Evolutionary conservation across 2,329 filamentous ascomycete species (phyloP), one percentile per base, ranked within the genome.

Genomic region (Aspergillus jensenii): DNA sequence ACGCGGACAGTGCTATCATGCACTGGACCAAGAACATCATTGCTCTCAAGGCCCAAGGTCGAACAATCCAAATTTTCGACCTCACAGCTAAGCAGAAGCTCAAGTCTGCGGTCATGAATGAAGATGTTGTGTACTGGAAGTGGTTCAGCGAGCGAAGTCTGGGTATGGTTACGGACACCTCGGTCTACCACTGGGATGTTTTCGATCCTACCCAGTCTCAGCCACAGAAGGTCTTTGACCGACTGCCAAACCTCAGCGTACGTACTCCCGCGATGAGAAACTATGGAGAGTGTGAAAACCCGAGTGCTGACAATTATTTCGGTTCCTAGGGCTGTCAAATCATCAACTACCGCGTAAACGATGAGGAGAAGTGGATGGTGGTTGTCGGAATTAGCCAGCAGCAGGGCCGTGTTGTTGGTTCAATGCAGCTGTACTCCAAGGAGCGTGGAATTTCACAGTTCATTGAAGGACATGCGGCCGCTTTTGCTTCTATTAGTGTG

Each of bases 1-100:
- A 96, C 83, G 95, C 95, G 72, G 95, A 99, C 81, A 98, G 93
- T 86, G 95, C 96, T 70, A 96, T 99, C 75, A 98, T 99, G 95
- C 95, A 99, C 85, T 96, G 91, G 91, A 89, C 85, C 68, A 90
- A 89, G 75, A 91, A 96, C 77, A 91, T 99, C 75, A 98, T 99
- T 72, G 95, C 96, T 62, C 85, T 99, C 67, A 96, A 96, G 80
- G 93, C 95, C 49, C 91, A 97, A 76, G 90, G 89, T 63, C 86
- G 92, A 74, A 99, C 95, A 66, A 85, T 99, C 61, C 96, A 99
- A 81, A 96, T 99, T 75, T 99, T 99, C 79, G 93, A 99, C 76
- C 85, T 99, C 60, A 88, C 87, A 68, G 86, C 89, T 69, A 99
- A 98, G 82, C 86, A 89, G 77, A 98, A 97, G 84, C 85, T 99